These are phyloP conservation scores for Mycothermus thermophilus DNA, from an alignment of 495 filamentous ascomycete genomes.

Conservation along the genomic window DNA sequence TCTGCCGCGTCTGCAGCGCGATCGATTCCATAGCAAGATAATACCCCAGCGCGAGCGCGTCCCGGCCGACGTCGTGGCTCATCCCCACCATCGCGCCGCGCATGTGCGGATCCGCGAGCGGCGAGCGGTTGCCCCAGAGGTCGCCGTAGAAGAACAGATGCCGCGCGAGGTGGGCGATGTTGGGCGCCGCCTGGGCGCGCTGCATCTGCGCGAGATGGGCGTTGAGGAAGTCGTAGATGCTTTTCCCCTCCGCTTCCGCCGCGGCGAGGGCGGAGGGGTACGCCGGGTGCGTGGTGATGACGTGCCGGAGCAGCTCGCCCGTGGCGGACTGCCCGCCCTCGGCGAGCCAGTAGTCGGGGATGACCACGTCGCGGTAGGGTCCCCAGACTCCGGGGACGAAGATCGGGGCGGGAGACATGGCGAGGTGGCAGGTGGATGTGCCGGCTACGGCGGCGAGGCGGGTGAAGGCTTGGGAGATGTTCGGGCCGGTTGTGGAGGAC, in stretches of 20 bases:
- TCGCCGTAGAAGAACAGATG: conserved; percentile 99
- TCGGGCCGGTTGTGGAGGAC: conserved; percentile 42
- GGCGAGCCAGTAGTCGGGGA: conserved; percentile 86
- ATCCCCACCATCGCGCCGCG: conserved; percentile 75
- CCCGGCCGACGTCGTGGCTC: conserved; percentile 67
- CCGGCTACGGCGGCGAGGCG: conserved; percentile 92
- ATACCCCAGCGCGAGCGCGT: conserved; percentile 80
- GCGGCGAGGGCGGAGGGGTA: conserved; percentile 62
- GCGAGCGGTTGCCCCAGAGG: conserved; percentile 92
- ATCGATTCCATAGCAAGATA: conserved; percentile 95
- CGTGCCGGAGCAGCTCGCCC: conserved; percentile 83
- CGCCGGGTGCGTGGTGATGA: conserved; percentile 85
- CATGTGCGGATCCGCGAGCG: conserved; percentile 86
- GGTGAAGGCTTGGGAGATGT: conserved; percentile 79
- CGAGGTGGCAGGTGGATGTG: conserved; percentile 92
- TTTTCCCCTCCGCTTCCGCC: conserved; percentile 61
- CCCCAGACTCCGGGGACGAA: conserved; percentile 95
- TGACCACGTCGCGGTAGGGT: conserved; percentile 83
- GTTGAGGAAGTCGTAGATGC: conserved; percentile 92
- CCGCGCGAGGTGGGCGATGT: conserved; percentile 68
- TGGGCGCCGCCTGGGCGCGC: conserved; percentile 51
- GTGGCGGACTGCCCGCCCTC: conserved; percentile 95
- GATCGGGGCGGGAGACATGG: conserved; percentile 80
- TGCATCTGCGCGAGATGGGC: conserved; percentile 67
- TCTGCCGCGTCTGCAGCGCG: conserved; percentile 87